These are phyloP conservation scores for Pilaira anomala DNA, from an alignment of 192 early-diverging fungal species.

Conservation along the genomic window DNA sequence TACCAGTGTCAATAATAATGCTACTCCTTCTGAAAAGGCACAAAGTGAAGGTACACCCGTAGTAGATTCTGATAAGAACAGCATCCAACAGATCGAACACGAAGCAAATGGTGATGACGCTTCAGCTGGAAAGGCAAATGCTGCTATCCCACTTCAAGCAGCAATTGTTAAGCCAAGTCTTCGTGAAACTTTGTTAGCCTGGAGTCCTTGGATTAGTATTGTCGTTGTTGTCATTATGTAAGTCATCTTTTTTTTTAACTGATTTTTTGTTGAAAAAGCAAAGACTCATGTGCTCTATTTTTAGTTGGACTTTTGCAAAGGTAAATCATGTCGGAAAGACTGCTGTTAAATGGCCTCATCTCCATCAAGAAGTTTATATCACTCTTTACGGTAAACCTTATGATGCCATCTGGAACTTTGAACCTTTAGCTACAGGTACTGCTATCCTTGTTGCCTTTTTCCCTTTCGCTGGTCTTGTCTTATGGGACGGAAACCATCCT, in stretches of 20 bases:
- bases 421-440: slow-evolving; percentile 40
- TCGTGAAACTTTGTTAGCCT: slow-evolving; percentile 23
- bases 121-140: neutral
- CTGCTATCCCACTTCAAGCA: neutral
- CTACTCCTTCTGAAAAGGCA: neutral
- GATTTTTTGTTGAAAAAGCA: no score
- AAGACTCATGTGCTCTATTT: neutral
- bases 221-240: slow-evolving; percentile 34
- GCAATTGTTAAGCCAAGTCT: slow-evolving; percentile 21
- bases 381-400: slow-evolving; percentile 37
- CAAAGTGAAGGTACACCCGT: neutral
- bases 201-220: slow-evolving; percentile 38
- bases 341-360: slow-evolving; percentile 29
- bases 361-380: slow-evolving; percentile 34
- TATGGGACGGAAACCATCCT: slow-evolving; percentile 22
- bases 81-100: neutral
- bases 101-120: neutral
- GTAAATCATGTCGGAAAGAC: slow-evolving; percentile 15
- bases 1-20: neutral
- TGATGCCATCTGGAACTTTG: slow-evolving; percentile 35
- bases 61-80: no score
- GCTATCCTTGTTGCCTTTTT: slow-evolving; percentile 28
- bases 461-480: slow-evolving; percentile 21
- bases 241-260: neutral
- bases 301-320: slow-evolving; percentile 35